Evolutionary conservation across 2,329 filamentous ascomycete species (phyloP), one percentile per base, ranked within the genome.

Genomic region (Epichloe sibirici): DNA sequence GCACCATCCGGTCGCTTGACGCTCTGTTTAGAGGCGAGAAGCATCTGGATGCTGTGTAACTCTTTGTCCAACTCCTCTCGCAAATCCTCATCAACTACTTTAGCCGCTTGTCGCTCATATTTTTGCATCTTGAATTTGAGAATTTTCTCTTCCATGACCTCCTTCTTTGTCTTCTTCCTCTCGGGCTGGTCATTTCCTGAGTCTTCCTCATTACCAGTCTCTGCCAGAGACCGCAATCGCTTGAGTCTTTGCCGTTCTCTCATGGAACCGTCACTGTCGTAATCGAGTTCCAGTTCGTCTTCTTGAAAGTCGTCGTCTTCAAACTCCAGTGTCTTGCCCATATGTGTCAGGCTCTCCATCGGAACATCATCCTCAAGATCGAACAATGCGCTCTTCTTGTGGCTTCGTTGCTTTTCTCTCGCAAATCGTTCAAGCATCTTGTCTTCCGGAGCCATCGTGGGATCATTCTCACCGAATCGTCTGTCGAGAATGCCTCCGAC

Each of bases 91-190:
- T 98, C 93, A 48, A 93, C 89, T 56, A 97, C 93, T 64, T 95
- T 96, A 31, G 82, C 82, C 55, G 88, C 84, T 69, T 98, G 93
- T 42, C 93, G 83, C 70, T 97, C 90, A 64, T 91, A 90, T 70
- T 95, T 97, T 77, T 96, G 80, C 56, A 88, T 76, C 66, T 98
- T 98, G 1, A 91, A 97, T 70, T 98, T 98, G 55, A 90, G 88
- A 59, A 98, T 96, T 56, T 98, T 78, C 68, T 98, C 94, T 63
- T 95, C 86, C 88, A 97, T 96, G 48, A 98, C 88, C 68, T 98
- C 93, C 51, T 93, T 87, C 71, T 96, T 97, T 3, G 85, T 85
- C 73, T 96, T 98, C 69, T 95, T 96, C 54, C 85, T 79, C 61
- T 91, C 86, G 0, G 89, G 90, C 57, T 83, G 72, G 21, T 75